These are phyloP conservation scores for Ceraceosorus guamensis DNA, from an alignment of 1,284 basidiomycete genomes.

Conservation along the genomic window DNA sequence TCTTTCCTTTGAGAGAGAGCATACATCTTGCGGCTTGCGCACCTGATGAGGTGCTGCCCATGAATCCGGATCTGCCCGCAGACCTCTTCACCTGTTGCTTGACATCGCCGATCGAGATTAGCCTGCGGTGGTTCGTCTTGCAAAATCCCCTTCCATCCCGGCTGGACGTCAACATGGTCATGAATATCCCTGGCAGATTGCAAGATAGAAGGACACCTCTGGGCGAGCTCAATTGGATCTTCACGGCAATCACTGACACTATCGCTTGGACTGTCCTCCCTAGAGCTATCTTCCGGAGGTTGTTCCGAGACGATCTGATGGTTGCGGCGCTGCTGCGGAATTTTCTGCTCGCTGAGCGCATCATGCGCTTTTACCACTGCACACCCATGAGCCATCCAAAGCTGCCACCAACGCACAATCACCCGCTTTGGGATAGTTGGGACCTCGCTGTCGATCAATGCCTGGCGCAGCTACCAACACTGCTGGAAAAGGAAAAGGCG, in stretches of 20 bases:
- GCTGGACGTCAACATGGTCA: conserved; percentile 74
- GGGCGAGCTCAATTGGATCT: conserved; percentile 98
- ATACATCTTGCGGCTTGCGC: conserved; percentile 93
- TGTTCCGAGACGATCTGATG: conserved; percentile 91
- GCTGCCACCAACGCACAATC: conserved; percentile 87
- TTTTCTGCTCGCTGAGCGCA: conserved; percentile 89
- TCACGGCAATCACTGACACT: conserved; percentile 96
- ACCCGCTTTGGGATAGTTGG: conserved; percentile 94
- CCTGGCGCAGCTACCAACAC: conserved; percentile 78
- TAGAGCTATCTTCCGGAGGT: conserved; percentile 80
- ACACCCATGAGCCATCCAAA: conserved; percentile 89
- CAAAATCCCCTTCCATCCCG: conserved; percentile 63
- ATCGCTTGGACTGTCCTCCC: conserved; percentile 98
- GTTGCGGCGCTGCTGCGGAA: conserved; percentile 95
- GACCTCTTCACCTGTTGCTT: conserved; percentile 96
- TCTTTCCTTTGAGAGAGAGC: conserved; percentile 70
- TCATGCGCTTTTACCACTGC: conserved; percentile 98
- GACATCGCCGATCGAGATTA: conserved; percentile 96
- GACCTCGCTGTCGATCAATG: conserved; percentile 96
- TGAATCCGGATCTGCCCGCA: conserved; percentile 91
- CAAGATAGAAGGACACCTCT: conserved; percentile 92
- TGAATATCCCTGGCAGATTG: conserved; percentile 90
- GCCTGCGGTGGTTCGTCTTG: conserved; percentile 86
- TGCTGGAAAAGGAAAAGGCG: conserved; percentile 63
- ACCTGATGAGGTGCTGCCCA: conserved; percentile 82